Evolutionary conservation across 1,139 yeast species (phyloP).

Genomic region (Hyphopichia fennica): DNA sequence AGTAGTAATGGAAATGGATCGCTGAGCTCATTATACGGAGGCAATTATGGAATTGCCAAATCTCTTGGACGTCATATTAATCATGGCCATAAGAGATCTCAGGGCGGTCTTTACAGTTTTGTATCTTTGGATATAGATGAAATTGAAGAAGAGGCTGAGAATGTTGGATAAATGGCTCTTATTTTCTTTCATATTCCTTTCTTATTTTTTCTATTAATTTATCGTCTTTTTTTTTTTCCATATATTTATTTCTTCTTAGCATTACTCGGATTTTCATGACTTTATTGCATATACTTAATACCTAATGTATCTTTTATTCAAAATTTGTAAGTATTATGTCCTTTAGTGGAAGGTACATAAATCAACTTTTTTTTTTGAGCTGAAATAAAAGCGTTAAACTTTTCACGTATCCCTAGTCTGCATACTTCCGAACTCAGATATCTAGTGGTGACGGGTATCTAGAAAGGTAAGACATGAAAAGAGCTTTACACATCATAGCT

Average conservation of each 20-base stretch:
- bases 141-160: constrained; percentile 24
- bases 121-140: constrained; percentile 27
- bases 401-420: too few species aligned
- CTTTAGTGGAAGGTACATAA: too few species aligned
- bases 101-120: constrained; percentile 22
- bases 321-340: too few species aligned
- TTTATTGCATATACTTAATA: too few species aligned
- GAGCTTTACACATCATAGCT: too few species aligned
- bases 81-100: constrained; percentile 21
- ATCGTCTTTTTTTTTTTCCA: background rate
- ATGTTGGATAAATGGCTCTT: background rate
- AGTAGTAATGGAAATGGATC: background rate
- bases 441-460: too few species aligned
- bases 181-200: background rate
- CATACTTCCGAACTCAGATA: too few species aligned
- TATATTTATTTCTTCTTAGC: background rate
- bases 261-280: background rate
- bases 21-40: background rate
- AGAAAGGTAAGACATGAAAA: too few species aligned
- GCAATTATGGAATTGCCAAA: constrained; percentile 2
- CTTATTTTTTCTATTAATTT: background rate
- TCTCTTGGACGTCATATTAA: constrained; percentile 1
- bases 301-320: too few species aligned
- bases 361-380: too few species aligned
- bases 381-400: too few species aligned